A percentile compares a stretch with the other conserved stretches of the same genome.
Conservation (phyloP, 805 yeast genomes). For the Zygoascus biomembranicola region DNA sequence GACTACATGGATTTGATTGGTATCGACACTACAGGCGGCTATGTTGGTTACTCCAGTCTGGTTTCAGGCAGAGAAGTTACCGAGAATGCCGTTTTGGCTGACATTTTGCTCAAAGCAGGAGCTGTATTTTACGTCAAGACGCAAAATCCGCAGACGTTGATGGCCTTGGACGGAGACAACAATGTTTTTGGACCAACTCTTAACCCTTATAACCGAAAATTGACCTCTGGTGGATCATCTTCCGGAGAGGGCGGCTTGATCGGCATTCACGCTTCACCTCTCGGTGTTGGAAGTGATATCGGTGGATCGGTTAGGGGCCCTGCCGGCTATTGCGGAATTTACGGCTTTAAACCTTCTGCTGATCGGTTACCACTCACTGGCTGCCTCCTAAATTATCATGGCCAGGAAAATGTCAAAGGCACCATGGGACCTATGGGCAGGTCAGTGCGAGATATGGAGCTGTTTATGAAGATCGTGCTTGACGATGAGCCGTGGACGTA, state of each 20-base stretch:
- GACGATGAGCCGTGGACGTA: slow-evolving; percentile 15
- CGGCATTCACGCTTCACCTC: slow-evolving; percentile 36
- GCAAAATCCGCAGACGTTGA: slow-evolving; percentile 45
- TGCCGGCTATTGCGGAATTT: slow-evolving; percentile 35
- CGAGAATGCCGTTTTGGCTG: slow-evolving; percentile 35
- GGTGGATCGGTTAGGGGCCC: slow-evolving; percentile 48
- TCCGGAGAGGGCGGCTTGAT: slow-evolving; percentile 48
- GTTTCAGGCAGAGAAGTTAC: slow-evolving; percentile 13
- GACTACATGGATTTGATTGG: slow-evolving; percentile 43
- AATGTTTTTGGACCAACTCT: slow-evolving; percentile 40
- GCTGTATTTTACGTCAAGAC: slow-evolving; percentile 60
- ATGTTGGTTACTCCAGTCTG: slow-evolving; percentile 13
- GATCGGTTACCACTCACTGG: slow-evolving; percentile 36
- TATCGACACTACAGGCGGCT: slow-evolving; percentile 42
- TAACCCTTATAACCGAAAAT: slow-evolving; percentile 37
- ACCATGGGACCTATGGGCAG: slow-evolving; percentile 63
- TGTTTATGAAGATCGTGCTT: slow-evolving; percentile 43
- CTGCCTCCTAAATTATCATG: slow-evolving; percentile 27
- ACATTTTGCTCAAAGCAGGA: slow-evolving; percentile 36
- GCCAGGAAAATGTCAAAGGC: slow-evolving; percentile 58
- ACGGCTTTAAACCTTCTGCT: slow-evolving; percentile 38
- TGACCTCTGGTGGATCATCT: slow-evolving; percentile 48
- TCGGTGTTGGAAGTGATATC: slow-evolving; percentile 46
- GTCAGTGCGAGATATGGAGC: slow-evolving; percentile 53
- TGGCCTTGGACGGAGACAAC: slow-evolving; percentile 45